phyloP scores from a whole-genome alignment of 768 basidiomycete species.

The Suillus brevipes region DNA sequence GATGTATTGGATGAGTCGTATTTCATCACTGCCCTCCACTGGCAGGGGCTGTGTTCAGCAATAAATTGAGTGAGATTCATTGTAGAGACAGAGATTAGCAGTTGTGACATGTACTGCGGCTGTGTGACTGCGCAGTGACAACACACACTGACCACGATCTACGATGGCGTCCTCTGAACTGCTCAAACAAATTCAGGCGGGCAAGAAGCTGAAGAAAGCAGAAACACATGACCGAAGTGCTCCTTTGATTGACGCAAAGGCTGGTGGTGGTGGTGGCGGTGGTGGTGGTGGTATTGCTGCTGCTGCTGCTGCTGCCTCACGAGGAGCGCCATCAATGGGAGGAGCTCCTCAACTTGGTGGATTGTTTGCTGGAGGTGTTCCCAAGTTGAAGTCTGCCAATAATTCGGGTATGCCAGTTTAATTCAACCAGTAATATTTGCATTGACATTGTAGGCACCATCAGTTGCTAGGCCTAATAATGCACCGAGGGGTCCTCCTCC shows the following conservation, averaged over 20 bases:
- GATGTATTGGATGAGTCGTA: background rate
- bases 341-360: slow-evolving; percentile 81
- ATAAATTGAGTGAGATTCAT: too few relatives aligned
- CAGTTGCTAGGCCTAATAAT: slow-evolving; percentile 48
- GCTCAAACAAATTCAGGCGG: slow-evolving; percentile 79
- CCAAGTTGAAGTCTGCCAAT: slow-evolving; percentile 71
- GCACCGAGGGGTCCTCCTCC: slow-evolving; percentile 31
- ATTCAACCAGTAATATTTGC: slow-evolving; percentile 14
- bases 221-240: slow-evolving; percentile 81
- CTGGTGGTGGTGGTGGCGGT: slow-evolving; percentile 29
- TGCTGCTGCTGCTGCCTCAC: slow-evolving; percentile 32
- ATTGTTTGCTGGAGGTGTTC: slow-evolving; percentile 89
- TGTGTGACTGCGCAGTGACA: background rate
- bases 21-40: background rate
- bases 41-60: background rate
- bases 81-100: background rate
- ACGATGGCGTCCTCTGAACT: slow-evolving; percentile 75
- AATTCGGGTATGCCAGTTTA: slow-evolving; percentile 47
- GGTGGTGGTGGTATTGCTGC: slow-evolving; percentile 39
- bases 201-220: slow-evolving; percentile 79
- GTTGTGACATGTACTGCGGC: background rate
- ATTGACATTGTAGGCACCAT: slow-evolving; percentile 47
- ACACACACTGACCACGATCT: slow-evolving; percentile 3
- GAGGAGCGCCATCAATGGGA: slow-evolving; percentile 22
- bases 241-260: slow-evolving; percentile 53